Percentiles rank a stretch among this genome's conserved stretches.
Conservation (phyloP, 352 stramenopile genomes). For the Phytophthora sp. region DNA sequence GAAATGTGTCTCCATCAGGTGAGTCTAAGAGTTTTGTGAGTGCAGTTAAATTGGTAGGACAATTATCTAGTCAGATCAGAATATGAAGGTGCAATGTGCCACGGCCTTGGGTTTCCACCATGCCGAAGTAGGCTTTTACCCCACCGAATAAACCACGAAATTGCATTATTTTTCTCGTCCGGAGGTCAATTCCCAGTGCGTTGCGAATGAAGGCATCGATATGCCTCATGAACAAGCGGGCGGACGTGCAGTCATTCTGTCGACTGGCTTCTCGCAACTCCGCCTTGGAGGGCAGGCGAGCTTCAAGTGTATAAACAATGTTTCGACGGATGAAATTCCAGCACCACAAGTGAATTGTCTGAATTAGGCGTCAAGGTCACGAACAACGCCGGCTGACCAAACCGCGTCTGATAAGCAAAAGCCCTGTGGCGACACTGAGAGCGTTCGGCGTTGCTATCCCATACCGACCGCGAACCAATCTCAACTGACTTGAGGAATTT, state of each 20-base stretch:
- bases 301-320: neutral
- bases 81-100: slow-evolving; percentile 2
- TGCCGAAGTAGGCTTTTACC: slow-evolving; percentile 1
- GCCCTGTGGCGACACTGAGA: neutral
- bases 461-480: neutral
- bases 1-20: neutral
- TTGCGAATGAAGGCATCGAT: neutral
- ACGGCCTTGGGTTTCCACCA: slow-evolving; percentile 5
- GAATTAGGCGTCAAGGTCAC: slow-evolving; percentile 4
- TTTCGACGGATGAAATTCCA: neutral
- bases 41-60: neutral
- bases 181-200: neutral
- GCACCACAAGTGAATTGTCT: neutral
- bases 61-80: neutral
- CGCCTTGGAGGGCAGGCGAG: neutral
- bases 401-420: slow-evolving; percentile 7
- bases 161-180: neutral
- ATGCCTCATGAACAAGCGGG: neutral
- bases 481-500: slow-evolving; percentile 6
- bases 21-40: neutral
- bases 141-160: neutral
- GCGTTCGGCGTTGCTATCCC: slow-evolving; percentile 2
- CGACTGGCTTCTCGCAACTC: neutral
- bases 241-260: neutral
- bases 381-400: slow-evolving; percentile 8